Base-by-base conservation (phyloP, 2,329 filamentous ascomycete genomes). In the Cordyceps cicadae region DNA sequence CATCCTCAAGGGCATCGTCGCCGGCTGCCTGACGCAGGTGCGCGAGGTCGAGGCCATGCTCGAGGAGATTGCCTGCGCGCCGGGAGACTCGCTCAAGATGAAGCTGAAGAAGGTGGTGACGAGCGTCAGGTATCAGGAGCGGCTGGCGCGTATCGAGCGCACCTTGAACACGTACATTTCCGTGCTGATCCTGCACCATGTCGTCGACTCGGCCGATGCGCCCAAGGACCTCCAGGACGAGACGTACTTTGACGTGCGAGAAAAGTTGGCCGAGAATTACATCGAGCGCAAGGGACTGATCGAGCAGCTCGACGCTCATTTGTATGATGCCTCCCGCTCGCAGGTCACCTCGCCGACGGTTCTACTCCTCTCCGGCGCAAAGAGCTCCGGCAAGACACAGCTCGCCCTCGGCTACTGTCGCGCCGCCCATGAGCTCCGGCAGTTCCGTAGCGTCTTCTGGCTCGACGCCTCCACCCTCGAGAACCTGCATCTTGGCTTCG, bases 41-140 rank as follows among this genome's bases (percentile, higher is more conserved):
- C 58, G 43, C 9, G 58, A 60, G 11, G 39, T 60, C 26, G 58
- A 60, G 51, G 51, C 51, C 11, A 54, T 60, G 58, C 51, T 60
- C 5, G 32, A 60, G 12, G 58, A 60, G 32, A 60, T 60, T 39
- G 51, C 58, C 14, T 60, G 58, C 58, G 24, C 58, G 14, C 58
- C 58, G 21, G 51, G 58, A 51, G 58, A 60, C 19, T 54, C 58
- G 3, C 21, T 60, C 11, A 48, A 24, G 6, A 49, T 51, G 14
- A 60, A 60, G 51, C 58, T 60, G 2, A 60, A 60, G 34, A 60
- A 60, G n/a, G 58, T 60, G 43, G 24, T 60, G 58, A 50, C 58
- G 41, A 60, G 58, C 8, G 37, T 60, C 9, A 60, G 54, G 34
- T 50, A 54, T 32, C 21, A 60, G 58, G 58, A 60, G 9, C 54